Conservation (phyloP, 2,329 filamentous ascomycete genomes). For the Balansia obtecta region DNA sequence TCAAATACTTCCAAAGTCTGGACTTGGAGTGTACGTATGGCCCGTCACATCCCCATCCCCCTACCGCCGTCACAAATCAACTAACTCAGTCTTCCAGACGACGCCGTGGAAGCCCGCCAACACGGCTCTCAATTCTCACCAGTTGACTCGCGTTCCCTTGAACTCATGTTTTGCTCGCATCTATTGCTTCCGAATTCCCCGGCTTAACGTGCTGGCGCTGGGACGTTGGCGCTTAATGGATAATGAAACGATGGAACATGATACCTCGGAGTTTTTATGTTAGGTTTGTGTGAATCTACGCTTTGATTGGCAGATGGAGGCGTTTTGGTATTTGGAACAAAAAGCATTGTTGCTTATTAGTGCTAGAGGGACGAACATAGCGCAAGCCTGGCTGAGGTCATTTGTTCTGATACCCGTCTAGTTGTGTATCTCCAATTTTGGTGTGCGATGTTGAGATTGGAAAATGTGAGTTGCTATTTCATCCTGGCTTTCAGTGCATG, state of each 20-base stretch:
- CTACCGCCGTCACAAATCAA: neutral
- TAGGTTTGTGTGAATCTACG: neutral
- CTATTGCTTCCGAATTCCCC: conserved; percentile 28
- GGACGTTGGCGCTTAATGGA: conserved; percentile 12
- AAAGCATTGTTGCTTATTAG: neutral
- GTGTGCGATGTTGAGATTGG: no score
- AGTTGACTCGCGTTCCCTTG: conserved; percentile 36
- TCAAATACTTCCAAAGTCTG: conserved; percentile 41
- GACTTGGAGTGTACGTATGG: conserved; percentile 43
- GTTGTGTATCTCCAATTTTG: neutral
- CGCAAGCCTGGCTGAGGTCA: neutral
- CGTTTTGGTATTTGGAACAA: neutral
- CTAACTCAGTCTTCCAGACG: conserved; percentile 13
- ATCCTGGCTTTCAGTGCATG: no score
- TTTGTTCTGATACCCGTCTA: neutral
- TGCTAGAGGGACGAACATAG: neutral
- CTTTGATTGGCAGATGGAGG: neutral
- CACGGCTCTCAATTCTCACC: conserved; percentile 39
- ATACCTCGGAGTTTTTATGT: conserved; percentile 13
- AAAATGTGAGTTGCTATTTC: neutral
- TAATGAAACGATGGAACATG: conserved; percentile 14
- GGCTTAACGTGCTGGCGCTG: neutral
- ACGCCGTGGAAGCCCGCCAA: conserved; percentile 29
- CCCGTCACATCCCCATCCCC: neutral
- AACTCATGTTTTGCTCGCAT: conserved; percentile 36